A percentile compares a stretch with the other conserved stretches of the same genome.
Conservation (phyloP, 2,329 filamentous ascomycete genomes). For the Penicillium sp. region DNA sequence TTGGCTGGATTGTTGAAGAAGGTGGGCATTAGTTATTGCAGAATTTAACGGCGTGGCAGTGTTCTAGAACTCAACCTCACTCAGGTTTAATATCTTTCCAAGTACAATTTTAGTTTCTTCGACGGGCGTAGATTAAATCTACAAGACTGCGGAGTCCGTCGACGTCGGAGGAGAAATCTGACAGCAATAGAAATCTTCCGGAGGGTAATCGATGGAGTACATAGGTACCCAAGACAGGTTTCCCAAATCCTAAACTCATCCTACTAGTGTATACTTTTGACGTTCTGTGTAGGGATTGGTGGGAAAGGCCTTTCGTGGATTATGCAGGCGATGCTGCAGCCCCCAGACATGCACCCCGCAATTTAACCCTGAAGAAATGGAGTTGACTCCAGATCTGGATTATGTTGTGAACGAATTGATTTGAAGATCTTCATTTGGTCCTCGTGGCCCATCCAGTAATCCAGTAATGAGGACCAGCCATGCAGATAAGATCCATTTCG, state of each 20-base stretch:
- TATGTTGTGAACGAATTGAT: not conserved
- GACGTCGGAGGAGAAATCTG: not conserved
- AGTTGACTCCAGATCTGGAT: not conserved
- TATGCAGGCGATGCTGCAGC: not conserved
- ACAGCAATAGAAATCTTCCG: not conserved
- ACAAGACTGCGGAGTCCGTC: not conserved
- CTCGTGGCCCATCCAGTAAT: not conserved
- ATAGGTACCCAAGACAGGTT: not conserved
- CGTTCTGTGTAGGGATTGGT: not conserved
- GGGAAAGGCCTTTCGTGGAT: constrained; percentile 5
- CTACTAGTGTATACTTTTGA: not conserved
- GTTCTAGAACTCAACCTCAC: not conserved
- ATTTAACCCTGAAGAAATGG: not conserved
- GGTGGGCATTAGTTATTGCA: not conserved
- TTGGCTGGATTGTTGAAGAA: not conserved
- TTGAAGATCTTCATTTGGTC: not conserved
- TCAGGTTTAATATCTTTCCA: not conserved
- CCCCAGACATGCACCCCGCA: constrained; percentile 12
- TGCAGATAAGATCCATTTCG: constrained; percentile 5
- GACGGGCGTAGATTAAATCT: not conserved
- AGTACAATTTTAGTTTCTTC: not conserved
- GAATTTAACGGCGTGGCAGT: not conserved
- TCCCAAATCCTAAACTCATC: not conserved
- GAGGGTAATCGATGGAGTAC: not conserved
- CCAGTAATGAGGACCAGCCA: too few species aligned